A percentile compares a stretch with the other conserved stretches of the same genome.
phyloP scores from a whole-genome alignment of 2,329 filamentous ascomycete genomes.

The Microdochium nivale region DNA sequence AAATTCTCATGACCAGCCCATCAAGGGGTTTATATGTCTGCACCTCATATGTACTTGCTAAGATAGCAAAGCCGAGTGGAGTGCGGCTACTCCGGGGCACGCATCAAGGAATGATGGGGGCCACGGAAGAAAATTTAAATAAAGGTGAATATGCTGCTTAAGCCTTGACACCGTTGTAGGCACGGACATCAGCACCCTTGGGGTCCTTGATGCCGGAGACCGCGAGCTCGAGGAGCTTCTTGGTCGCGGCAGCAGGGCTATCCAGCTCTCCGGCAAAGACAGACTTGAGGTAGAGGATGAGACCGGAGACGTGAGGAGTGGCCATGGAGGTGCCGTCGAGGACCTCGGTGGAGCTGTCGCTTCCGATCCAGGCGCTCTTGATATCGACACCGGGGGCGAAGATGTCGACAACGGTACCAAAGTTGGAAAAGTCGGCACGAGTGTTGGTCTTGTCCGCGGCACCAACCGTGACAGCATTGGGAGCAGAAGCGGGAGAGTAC shows the following conservation, averaged over 20 bases:
- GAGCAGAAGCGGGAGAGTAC: conserved; percentile 24
- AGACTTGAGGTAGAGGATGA: not conserved
- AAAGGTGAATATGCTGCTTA: not conserved
- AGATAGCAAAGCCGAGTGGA: too few species aligned
- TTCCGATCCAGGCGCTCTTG: not conserved
- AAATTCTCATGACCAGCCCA: too few species aligned
- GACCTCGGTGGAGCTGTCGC: not conserved
- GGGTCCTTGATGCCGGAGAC: not conserved
- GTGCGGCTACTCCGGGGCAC: not conserved
- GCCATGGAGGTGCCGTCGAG: conserved; percentile 1
- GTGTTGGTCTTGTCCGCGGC: conserved; percentile 20
- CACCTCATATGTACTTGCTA: too few species aligned
- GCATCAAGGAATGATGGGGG: not conserved
- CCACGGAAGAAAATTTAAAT: not conserved
- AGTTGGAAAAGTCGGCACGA: conserved; percentile 28
- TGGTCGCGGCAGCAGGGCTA: not conserved
- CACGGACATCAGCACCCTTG: not conserved
- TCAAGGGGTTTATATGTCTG: too few species aligned
- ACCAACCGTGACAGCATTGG: conserved; percentile 28
- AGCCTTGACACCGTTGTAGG: not conserved
- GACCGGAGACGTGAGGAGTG: not conserved
- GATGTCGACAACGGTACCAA: conserved; percentile 2
- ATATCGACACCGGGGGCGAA: conserved; percentile 1
- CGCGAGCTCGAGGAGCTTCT: not conserved
- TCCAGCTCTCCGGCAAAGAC: not conserved